Percentiles rank a stretch among this genome's conserved stretches.
These are phyloP conservation scores for Talaromyces funiculosus DNA, from an alignment of 2,329 filamentous ascomycete genomes.

Conservation along the genomic window DNA sequence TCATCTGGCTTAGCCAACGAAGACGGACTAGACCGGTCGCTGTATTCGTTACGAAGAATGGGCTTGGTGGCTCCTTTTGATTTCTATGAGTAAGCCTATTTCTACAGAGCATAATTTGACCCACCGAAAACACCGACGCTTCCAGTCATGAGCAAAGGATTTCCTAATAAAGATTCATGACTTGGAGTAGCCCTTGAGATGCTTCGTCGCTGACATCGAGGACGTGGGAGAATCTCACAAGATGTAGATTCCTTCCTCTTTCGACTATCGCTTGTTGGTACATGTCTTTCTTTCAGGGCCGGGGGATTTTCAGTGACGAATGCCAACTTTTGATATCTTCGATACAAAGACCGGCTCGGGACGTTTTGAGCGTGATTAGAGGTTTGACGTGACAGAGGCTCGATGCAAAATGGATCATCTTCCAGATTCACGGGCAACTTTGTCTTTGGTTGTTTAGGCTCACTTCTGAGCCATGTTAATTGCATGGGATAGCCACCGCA, in stretches of 20 bases:
- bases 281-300: not conserved
- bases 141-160: no score
- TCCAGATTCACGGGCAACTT: not conserved
- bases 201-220: not conserved
- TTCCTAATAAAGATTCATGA: no score
- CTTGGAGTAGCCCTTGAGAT: no score
- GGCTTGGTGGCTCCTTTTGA: no score
- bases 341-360: not conserved
- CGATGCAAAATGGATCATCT: not conserved
- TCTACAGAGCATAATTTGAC: no score
- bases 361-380: not conserved
- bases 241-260: not conserved
- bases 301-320: not conserved
- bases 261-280: not conserved
- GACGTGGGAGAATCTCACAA: not conserved
- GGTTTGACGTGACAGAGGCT: slow-evolving; percentile 6
- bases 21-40: not conserved
- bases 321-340: not conserved
- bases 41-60: no score
- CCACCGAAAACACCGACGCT: no score
- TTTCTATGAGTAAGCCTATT: no score
- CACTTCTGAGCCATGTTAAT: not conserved
- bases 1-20: not conserved
- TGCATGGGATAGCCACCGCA: slow-evolving; percentile 11
- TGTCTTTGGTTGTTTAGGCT: not conserved